Base-by-base conservation (phyloP, 208 protist species). In the Angomonas desouzai region DNA sequence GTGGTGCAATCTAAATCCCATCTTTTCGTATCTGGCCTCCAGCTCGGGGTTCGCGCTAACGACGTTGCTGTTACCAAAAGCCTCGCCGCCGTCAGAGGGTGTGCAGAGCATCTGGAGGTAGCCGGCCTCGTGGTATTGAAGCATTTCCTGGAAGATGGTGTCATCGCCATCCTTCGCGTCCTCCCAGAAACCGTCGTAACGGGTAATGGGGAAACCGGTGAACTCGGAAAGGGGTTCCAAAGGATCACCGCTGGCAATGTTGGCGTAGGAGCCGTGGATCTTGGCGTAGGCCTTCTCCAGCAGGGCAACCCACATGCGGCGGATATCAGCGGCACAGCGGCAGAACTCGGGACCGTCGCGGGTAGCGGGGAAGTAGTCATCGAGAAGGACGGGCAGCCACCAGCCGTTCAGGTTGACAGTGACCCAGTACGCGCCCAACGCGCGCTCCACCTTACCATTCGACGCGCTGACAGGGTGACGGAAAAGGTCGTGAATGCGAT, bases 271-370 rank as follows among this genome's bases (percentile, higher is more conserved):
- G 28, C 79, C 81, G 68, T 93, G 76, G 28, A 91, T 55, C 69
- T 96, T 96, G 30, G 88, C 88, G 70, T 94, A 96, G 4, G 83
- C 72, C 70, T 96, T 96, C 70, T 96, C 82, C 40, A 93, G 70
- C 20, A 96, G 74, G 25, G 72, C 56, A 28, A 89, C 75, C 90
- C 90, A 96, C 78, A 94, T 64, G n/a, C 85, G 74, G n/a, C 85
- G 76, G 29, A 83, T 38, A 48, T 94, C 83, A 13, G 71, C 63
- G 3, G 74, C 68, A 62, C 88, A 86, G 45, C 64, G 71, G 25
- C 74, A 60, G 59, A 85, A 93, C 70, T 87, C 74, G 11, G 83
- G 83, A 11, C 76, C 74, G 49, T 79, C 83, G 22, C 49, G 68
- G 20, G 72, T 78, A 18, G 71, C 82, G 20, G 89, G 89, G 9